Conservation (phyloP, 257 asterid species). For the Nyctanthes arbortristis region DNA sequence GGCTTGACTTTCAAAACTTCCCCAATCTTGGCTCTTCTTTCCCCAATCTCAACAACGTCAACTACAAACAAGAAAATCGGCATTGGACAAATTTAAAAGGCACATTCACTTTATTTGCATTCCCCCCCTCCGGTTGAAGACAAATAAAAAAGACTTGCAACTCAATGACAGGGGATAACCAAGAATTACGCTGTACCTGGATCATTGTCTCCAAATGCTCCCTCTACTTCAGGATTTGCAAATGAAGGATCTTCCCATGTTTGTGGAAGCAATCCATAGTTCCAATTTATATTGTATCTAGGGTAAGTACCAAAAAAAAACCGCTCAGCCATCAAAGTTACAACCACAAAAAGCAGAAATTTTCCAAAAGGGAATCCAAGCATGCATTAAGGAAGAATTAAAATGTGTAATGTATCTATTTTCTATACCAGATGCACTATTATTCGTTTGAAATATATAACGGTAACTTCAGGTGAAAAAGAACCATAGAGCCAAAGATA, state of each 20-base stretch:
- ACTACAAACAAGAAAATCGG: conserved; percentile 44
- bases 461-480: no score
- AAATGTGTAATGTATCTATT: conserved; percentile 4
- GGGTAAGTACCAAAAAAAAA: conserved; percentile 14
- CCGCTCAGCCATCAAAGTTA: conserved; percentile 15
- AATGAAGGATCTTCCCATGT: conserved; percentile 98
- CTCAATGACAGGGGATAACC: conserved; percentile 9
- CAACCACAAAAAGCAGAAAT: not conserved
- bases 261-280: conserved; percentile 97
- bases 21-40: conserved; percentile 65
- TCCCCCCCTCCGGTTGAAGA: conserved; percentile 7
- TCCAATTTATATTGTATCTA: conserved; percentile 97
- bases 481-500: not conserved
- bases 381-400: conserved; percentile 2
- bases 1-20: conserved; percentile 91
- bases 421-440: conserved; percentile 8
- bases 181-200: conserved; percentile 56
- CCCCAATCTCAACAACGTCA: conserved; percentile 98
- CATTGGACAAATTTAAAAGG: conserved; percentile 9
- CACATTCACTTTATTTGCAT: not conserved
- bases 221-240: conserved; percentile 88
- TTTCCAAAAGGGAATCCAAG: conserved; percentile 2
- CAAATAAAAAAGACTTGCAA: conserved; percentile 5
- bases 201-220: conserved; percentile 98
- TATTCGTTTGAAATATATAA: no score